Base-by-base conservation (phyloP, 2,329 filamentous ascomycete species). In the Stenocarpella maydis region DNA sequence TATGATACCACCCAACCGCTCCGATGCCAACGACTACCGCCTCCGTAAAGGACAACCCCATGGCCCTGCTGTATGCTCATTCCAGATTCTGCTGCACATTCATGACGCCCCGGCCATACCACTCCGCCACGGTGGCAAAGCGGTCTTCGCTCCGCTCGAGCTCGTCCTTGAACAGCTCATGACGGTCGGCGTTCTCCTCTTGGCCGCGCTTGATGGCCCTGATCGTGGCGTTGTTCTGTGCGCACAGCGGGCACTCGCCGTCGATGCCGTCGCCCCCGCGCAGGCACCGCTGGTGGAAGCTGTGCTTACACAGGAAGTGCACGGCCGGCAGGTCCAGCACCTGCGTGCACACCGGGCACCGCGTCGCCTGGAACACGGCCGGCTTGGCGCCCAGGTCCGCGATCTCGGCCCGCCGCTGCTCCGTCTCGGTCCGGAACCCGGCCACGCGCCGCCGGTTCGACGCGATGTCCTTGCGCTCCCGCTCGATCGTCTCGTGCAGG, bases 271-370 rank as follows among this genome's bases (percentile, higher is more conserved):
- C 81, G 2, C 82, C 83, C 15, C 78, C 79, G 64, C 85, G 82
- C 77, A 99, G 82, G 79, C 95, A 99, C 54, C 93, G 87, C 81
- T 97, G 93, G 78, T 99, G 96, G 84, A 98, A 99, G 71, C 91
- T 95, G 79, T 99, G 96, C 79, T 97, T 97, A 83, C 96, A 99
- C 72, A 99, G 81, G 79, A 99, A 99, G 78, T 99, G 96, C 58
- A 99, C 95, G 0, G 91, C 93, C 0, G 96, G 96, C 15, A 98
- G 84, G 73, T 98, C 95, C 21, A 98, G 85, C 31, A 88, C 86
- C 45, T 90, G 87, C 19, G 89, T 90, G 78, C 96, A 99, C 64
- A 92, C 90, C 34, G 92, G 91, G 78, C 96, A 99, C 64, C 96
- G 88, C 41, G 94, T 95, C 0, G 94, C 91, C 78, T 97, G 93